Base-by-base conservation (phyloP, 2,329 filamentous ascomycete genomes). In the Phialemoniopsis sp. region DNA sequence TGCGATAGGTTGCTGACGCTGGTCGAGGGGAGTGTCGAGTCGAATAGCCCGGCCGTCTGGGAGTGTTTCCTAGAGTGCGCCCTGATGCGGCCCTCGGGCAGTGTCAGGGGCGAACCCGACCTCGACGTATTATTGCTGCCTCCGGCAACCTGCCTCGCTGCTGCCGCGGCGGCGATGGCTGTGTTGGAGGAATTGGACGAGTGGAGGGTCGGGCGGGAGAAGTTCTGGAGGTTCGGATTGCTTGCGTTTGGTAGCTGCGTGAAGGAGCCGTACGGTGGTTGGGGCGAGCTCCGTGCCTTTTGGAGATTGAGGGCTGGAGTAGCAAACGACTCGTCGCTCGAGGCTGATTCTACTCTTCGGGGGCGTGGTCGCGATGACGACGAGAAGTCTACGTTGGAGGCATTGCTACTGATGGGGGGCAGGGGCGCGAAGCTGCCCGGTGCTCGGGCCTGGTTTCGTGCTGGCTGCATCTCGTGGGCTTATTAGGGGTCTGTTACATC, bases 11-110 rank as follows among this genome's bases (percentile, higher is more conserved):
- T 80, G 47, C 76, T 78, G 3, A 62, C 66, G 50, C 64, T 73
- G 34, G 76, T 76, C 3, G 79, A 82, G 16, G 85, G 83, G 35
- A 90, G 67, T 16, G 76, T 81, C 32, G 85, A 79, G 56, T 90
- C 86, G 55, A 90, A 90, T 53, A 82, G 78, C 52, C 87, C 87
- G 57, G 87, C 85, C 8, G 78, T 85, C 49, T 84, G 78, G 44
- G 87, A 87, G 52, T 86, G 76, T 48, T 81, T 82, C 62, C 82
- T 62, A 57, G 76, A 62, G 70, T 85, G 66, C 17, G 55, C 58
- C 44, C 64, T 67, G 37, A 47, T 46, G 15, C 46, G 34, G 50
- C 40, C 55, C 37, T 63, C 52, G 17, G 67, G 64, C 30, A 63
- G 56, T 32, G 60, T 68, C 50, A 68, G 49, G 28, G 70, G 68